Percentiles rank a stretch among this genome's conserved stretches.
Evolutionary conservation across 2,329 filamentous ascomycete species (phyloP).

Genomic region (Penicillium sp.): DNA sequence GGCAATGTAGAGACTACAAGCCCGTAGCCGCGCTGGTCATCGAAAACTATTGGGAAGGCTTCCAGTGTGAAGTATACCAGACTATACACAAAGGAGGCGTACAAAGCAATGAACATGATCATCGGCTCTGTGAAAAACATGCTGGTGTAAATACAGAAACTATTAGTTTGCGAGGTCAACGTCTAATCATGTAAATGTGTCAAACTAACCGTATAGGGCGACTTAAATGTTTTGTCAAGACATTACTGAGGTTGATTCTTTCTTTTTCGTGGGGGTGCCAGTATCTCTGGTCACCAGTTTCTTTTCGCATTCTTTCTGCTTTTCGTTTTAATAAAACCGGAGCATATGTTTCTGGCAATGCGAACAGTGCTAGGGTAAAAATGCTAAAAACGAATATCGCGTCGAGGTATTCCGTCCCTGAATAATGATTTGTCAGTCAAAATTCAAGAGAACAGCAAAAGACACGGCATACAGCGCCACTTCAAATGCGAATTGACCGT

Average conservation of each 20-base stretch:
- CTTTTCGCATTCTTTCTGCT: constrained; percentile 45
- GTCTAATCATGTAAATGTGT: neutral
- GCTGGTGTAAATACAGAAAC: neutral
- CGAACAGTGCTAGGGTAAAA: constrained; percentile 29
- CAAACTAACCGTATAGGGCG: constrained; percentile 30
- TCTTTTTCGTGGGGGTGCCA: constrained; percentile 11
- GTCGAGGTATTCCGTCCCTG: constrained; percentile 40
- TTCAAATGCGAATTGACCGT: constrained; percentile 48
- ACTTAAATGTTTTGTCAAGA: constrained; percentile 37
- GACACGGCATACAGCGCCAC: constrained; percentile 57
- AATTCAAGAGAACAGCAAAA: constrained; percentile 48
- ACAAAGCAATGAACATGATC: constrained; percentile 43
- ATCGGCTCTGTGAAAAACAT: constrained; percentile 50
- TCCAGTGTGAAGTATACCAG: constrained; percentile 47
- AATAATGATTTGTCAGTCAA: constrained; percentile 34
- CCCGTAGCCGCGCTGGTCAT: constrained; percentile 36
- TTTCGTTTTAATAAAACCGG: constrained; percentile 46
- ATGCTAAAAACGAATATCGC: constrained; percentile 19
- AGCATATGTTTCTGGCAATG: constrained; percentile 50
- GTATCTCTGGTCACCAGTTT: constrained; percentile 33
- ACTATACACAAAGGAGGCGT: constrained; percentile 45
- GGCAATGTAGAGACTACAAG: constrained; percentile 39
- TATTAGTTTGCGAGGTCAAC: neutral
- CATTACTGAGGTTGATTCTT: neutral
- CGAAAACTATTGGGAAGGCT: constrained; percentile 47